Evolutionary conservation across 169 alveolate genomes (phyloP).

Genomic region (Plasmodium yoelii): DNA sequence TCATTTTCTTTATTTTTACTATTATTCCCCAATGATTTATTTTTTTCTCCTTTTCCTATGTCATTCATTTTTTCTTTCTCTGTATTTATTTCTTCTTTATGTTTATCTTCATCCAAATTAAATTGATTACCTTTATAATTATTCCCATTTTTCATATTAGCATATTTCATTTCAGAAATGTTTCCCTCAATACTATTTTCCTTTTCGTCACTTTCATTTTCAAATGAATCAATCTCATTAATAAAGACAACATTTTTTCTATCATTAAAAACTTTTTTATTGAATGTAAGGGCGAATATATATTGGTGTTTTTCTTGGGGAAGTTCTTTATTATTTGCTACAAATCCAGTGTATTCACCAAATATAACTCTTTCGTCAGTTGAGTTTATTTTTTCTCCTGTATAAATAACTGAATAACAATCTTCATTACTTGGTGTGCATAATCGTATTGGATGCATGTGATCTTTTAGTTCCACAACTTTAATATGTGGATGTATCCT

Average conservation of each 20-base stretch:
- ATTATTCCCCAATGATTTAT: not conserved
- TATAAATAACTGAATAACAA: constrained; percentile 89
- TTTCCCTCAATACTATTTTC: not conserved
- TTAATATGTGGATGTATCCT: constrained; percentile 86
- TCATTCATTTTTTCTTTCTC: not conserved
- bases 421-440: constrained; percentile 90
- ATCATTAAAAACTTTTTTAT: constrained; percentile 86
- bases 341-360: constrained; percentile 91
- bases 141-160: not conserved
- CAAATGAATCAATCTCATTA: constrained; percentile 82
- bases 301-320: constrained; percentile 86
- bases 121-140: not conserved
- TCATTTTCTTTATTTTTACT: constrained; percentile 10
- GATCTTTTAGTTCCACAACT: constrained; percentile 87
- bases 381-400: constrained; percentile 85
- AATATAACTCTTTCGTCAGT: constrained; percentile 83
- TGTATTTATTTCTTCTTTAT: not conserved
- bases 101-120: constrained; percentile 61
- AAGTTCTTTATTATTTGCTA: constrained; percentile 84
- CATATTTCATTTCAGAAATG: not conserved
- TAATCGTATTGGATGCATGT: constrained; percentile 89
- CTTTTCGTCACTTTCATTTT: constrained; percentile 15
- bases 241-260: constrained; percentile 83
- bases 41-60: not conserved
- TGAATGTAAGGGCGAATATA: constrained; percentile 88